A percentile compares a stretch with the other conserved stretches of the same genome.
These are phyloP conservation scores for Epichloe baconii DNA, from an alignment of 2,329 filamentous ascomycete species.

Conservation along the genomic window DNA sequence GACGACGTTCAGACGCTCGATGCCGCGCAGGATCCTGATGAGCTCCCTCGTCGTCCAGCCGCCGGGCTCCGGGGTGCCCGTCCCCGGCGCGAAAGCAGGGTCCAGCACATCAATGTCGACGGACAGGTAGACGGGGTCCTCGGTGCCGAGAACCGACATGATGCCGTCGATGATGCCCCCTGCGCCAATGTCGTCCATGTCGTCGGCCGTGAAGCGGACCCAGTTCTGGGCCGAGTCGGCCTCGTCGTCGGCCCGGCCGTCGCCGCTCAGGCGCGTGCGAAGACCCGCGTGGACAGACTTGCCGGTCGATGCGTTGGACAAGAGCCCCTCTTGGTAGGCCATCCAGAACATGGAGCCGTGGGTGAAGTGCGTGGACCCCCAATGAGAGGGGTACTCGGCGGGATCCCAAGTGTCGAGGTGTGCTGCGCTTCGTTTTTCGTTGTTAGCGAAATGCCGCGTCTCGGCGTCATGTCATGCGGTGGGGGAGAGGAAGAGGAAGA, in stretches of 20 bases:
- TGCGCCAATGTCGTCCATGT: constrained; percentile 72
- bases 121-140: constrained; percentile 68
- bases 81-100: constrained; percentile 54
- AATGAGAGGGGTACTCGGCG: constrained; percentile 63
- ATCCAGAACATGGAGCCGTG: constrained; percentile 91
- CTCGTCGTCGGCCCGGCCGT: constrained; percentile 53
- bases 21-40: constrained; percentile 67
- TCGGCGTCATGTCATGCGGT: no score
- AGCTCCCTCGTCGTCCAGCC: constrained; percentile 86
- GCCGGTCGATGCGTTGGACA: constrained; percentile 57
- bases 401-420: constrained; percentile 84
- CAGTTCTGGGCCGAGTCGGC: constrained; percentile 67
- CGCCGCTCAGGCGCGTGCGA: constrained; percentile 59
- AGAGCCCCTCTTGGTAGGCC: constrained; percentile 66
- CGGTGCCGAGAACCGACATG: constrained; percentile 56
- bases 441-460: no score
- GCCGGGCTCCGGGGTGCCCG: constrained; percentile 74
- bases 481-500: no score
- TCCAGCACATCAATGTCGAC: constrained; percentile 79
- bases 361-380: constrained; percentile 56
- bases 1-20: constrained; percentile 74
- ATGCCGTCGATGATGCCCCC: constrained; percentile 59
- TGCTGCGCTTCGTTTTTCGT: constrained; percentile 13
- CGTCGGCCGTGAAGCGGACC: constrained; percentile 65
- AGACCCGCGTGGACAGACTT: constrained; percentile 70